phyloP scores from a whole-genome alignment of 164 flowering plant genomes.

The Stephania yunnanensis region DNA sequence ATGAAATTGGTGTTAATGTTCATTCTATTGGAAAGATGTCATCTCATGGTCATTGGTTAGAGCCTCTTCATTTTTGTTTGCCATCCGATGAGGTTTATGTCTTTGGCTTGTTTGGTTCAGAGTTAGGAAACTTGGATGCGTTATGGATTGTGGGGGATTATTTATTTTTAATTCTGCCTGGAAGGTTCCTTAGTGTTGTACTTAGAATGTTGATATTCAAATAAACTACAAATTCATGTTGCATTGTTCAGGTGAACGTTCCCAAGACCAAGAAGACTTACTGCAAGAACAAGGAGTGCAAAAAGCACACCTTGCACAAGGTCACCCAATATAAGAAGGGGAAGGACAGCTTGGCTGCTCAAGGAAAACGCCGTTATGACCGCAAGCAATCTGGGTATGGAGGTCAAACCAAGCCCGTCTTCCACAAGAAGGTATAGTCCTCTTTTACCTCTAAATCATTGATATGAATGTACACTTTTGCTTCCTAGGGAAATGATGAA shows the following conservation, averaged over 20 bases:
- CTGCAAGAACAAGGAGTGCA: conserved; percentile 21
- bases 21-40: too few relatives aligned
- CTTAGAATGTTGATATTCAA: neutral
- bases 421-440: conserved; percentile 15
- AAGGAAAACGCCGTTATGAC: conserved; percentile 18
- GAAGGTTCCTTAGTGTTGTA: neutral
- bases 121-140: neutral
- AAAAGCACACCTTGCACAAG: conserved; percentile 18
- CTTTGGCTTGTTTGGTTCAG: neutral
- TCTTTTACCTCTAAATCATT: neutral
- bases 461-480: neutral
- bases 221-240: neutral
- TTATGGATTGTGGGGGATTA: neutral
- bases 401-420: conserved; percentile 18
- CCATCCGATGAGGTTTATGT: too few relatives aligned
- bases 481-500: neutral
- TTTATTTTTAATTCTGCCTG: neutral
- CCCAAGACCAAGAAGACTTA: conserved; percentile 18
- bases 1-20: too few relatives aligned
- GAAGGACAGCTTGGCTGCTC: conserved; percentile 18
- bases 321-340: conserved; percentile 20
- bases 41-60: too few relatives aligned
- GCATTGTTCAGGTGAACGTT: conserved; percentile 11
- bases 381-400: conserved; percentile 18
- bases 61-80: too few relatives aligned